Base-by-base conservation (phyloP, 805 yeast species). In the Pichia ethanolica region DNA sequence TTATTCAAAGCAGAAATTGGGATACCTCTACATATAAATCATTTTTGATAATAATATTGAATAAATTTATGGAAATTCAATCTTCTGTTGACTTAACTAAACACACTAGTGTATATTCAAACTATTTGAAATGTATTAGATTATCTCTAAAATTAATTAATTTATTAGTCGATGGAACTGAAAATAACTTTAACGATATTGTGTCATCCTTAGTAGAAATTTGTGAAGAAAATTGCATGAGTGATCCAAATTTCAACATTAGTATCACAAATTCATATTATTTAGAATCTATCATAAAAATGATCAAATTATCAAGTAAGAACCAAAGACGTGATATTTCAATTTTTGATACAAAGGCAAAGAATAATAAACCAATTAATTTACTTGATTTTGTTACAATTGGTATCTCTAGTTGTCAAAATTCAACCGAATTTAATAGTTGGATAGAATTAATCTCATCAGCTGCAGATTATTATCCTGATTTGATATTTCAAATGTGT, bases 21-120 rank as follows among this genome's bases (percentile, higher is more conserved):
- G 70, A 70, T 60, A 71, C 67, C 5, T 78, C 87, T 0, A 81
- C 85, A 1, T 85, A 83, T 60, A 82, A 82, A 54, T 75, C 79
- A 8, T 68, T 84, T 28, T 57, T 81, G 0, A 51, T 82, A 13
- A 63, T 70, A 40, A 67, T 77, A 3, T 52, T 81, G 12, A 62
- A 71, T 41, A 75, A 71, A 45, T 80, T 81, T 54, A 62, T 83
- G 43, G 58, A 64, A 36, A 36, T 54, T 37, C 56, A 55, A 5
- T 33, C 56, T 10, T 54, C 57, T 5, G 46, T 56, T 0, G 52
- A 56, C 5, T 62, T 67, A 11, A 51, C 49, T 5, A 14, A 20
- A 0, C 53, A 50, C 1, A 45, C 38, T 14, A 53, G 46, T 2
- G 48, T 47, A 12, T 52, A 64, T 56, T 45, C 48, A 49, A 35